Percentiles rank a stretch among this genome's conserved stretches.
phyloP scores from a whole-genome alignment of 257 asterid species.

The Solanum pinnatisectum region DNA sequence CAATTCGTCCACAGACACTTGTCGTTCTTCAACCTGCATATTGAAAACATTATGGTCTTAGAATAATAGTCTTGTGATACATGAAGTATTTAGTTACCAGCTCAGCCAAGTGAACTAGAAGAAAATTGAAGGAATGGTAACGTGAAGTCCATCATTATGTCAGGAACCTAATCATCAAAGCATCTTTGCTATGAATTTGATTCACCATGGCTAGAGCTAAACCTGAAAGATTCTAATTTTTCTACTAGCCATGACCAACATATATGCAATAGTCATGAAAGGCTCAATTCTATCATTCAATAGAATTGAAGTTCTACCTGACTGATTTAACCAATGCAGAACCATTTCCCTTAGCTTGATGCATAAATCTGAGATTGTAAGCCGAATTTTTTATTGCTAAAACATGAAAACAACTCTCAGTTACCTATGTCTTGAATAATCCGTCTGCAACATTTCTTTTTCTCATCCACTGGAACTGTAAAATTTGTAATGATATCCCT shows the following conservation, averaged over 20 bases:
- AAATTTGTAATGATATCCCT: neutral
- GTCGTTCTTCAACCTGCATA: conserved; percentile 71
- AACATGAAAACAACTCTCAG: neutral
- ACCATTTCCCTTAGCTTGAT: neutral
- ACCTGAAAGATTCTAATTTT: neutral
- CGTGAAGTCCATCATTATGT: neutral
- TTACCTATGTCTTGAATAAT: neutral
- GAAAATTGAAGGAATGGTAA: neutral
- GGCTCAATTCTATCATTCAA: neutral
- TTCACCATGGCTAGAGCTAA: neutral
- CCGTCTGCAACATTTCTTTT: neutral
- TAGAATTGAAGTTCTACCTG: neutral
- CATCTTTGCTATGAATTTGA: neutral
- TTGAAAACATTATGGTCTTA: neutral
- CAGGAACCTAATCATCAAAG: neutral
- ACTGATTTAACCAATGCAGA: neutral
- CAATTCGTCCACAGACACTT: conserved; percentile 73
- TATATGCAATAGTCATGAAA: neutral
- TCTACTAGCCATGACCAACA: neutral
- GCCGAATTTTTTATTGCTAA: neutral
- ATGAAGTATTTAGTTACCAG: neutral
- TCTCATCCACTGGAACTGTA: neutral
- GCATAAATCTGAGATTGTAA: neutral
- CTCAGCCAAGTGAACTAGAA: neutral
- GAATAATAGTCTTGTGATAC: neutral